Evolutionary conservation across 345 rosid species (phyloP).

Genomic region (Citrus unshiu): DNA sequence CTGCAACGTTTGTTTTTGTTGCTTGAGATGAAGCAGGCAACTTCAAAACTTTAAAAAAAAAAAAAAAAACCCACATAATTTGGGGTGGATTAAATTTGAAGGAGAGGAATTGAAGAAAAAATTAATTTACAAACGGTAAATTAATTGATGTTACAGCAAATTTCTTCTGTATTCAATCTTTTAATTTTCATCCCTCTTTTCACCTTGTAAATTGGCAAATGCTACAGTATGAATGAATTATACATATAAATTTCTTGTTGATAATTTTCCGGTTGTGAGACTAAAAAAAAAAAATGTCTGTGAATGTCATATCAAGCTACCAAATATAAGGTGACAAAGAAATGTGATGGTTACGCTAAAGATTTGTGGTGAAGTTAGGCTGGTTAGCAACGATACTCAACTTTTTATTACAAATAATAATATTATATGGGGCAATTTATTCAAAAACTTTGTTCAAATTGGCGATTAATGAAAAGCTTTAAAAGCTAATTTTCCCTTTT

Average conservation of each 20-base stretch:
- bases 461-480: neutral
- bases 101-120: neutral
- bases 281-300: neutral
- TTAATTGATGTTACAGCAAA: neutral
- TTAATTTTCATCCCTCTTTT: neutral
- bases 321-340: neutral
- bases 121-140: neutral
- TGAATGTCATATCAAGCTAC: neutral
- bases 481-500: neutral
- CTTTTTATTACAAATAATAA: too few species aligned
- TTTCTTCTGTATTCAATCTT: neutral
- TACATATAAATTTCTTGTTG: neutral
- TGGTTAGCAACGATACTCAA: too few species aligned
- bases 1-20: slow-evolving; percentile 12
- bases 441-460: neutral
- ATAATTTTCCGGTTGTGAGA: neutral
- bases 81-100: neutral
- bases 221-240: neutral
- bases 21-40: slow-evolving; percentile 15
- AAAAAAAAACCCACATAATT: neutral
- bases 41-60: neutral
- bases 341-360: neutral
- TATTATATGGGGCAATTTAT: neutral
- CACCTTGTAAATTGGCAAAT: slow-evolving; percentile 10
- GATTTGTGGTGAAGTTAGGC: neutral